Percentiles rank a stretch among this genome's conserved stretches.
Evolutionary conservation across 106 monocot genomes (phyloP).

Genomic region (Ottelia alismoides): DNA sequence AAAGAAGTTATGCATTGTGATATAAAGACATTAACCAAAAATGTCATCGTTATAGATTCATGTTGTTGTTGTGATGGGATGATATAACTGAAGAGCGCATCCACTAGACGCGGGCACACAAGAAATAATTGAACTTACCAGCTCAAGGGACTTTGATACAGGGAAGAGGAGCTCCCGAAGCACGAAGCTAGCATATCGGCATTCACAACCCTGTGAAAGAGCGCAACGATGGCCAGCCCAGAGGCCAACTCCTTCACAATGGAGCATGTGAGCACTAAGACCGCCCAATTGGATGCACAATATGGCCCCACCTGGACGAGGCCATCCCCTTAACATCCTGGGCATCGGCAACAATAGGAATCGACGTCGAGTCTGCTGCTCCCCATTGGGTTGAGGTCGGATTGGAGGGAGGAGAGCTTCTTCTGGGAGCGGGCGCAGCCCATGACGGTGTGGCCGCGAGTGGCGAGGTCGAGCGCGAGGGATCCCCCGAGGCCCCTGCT

Average conservation of each 20-base stretch:
- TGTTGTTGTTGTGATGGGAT: too few species aligned
- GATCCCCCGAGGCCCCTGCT: slow-evolving; percentile 54
- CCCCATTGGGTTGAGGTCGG: too few species aligned
- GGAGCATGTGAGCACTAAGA: slow-evolving; percentile 61
- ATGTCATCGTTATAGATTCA: too few species aligned
- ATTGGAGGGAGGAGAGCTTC: too few species aligned
- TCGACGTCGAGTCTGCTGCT: too few species aligned
- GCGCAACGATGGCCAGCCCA: slow-evolving; percentile 62
- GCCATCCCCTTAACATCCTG: too few species aligned
- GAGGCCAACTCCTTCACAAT: slow-evolving; percentile 74
- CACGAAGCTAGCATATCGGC: slow-evolving; percentile 81
- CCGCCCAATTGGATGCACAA: slow-evolving; percentile 87
- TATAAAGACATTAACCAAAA: too few species aligned
- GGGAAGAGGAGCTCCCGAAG: slow-evolving; percentile 55
- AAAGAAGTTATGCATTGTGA: too few species aligned
- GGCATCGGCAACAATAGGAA: too few species aligned
- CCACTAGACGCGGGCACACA: background rate
- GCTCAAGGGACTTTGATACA: slow-evolving; percentile 58
- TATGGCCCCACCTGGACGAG: slow-evolving; percentile 52
- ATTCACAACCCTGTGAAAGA: slow-evolving; percentile 71
- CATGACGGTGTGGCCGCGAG: too few species aligned
- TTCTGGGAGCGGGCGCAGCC: background rate
- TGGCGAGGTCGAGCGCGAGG: too few species aligned
- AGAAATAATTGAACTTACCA: slow-evolving; percentile 18
- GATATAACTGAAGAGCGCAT: too few species aligned